Evolutionary conservation across 23 red algal genomes (phyloP), one percentile per base, ranked within the genome.

Genomic region (Gracilaria gracilis): DNA sequence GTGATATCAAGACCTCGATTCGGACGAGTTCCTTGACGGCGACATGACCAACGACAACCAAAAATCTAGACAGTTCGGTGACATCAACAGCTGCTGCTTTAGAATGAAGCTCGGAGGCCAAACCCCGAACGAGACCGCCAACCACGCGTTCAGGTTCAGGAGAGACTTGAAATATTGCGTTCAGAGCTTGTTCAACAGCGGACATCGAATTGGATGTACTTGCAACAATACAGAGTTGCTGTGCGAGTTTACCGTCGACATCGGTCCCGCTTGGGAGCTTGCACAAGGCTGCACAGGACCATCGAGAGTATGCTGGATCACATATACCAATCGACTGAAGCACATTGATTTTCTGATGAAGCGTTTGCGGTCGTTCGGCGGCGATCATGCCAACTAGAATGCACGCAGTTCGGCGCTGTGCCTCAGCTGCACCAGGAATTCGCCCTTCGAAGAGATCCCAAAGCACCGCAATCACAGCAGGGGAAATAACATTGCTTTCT

Each of bases 391-490:
- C 78, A 71, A 89, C 69, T 67, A 90, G 46, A 72, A 95, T 79
- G 51, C 84, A 90, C 9, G 95, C 65, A 19, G 90, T 72, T 31
- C 88, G 70, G 21, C 84, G 87, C 49, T 78, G 90, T 51, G 51
- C 37, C 28, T 54, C 87, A 82, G 54, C 67, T 32, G 88, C 70
- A 42, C 90, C 90, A 44, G 95, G 95, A 61, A 97, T 74, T 34
- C 84, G 66, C 19, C 67, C 95, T 13, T 78, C 80, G 59, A 97
- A 85, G 16, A 93, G 87, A 57, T 97, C 95, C 90, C 90, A 97
- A 44, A 93, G 40, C n/a, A 91, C 57, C 24, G 80, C 83, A 21
- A 94, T 80, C 9, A 94, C 83, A 0, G 81, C 73, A 36, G 85
- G 32, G 25, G 86, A 77, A 39, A 96, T 80, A 36, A 89, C n/a